Conservation (phyloP, 2,329 filamentous ascomycete species). For the Nemania abortiva region DNA sequence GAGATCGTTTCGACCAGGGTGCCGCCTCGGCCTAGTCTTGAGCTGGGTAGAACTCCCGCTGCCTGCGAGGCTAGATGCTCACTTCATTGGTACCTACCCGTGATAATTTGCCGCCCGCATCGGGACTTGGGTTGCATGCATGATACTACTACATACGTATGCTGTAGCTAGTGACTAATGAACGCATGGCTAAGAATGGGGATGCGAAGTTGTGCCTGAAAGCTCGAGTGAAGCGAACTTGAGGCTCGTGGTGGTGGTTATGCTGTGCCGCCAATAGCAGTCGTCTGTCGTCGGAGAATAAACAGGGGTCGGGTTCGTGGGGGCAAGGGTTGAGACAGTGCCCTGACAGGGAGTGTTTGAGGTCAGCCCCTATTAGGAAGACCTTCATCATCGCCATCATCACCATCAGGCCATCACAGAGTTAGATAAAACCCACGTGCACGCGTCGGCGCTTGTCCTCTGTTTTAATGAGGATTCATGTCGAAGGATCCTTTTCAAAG, state of each 20-base stretch:
- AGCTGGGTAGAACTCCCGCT: background rate
- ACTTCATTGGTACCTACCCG: background rate
- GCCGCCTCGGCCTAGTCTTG: background rate
- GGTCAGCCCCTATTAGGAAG: constrained; percentile 20
- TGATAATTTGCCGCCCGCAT: background rate
- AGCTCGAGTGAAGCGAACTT: constrained; percentile 18
- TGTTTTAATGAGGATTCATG: background rate
- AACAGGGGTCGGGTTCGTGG: constrained; percentile 7
- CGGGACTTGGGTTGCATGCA: background rate
- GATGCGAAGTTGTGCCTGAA: background rate
- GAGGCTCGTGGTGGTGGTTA: constrained; percentile 13
- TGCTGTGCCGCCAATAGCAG: background rate
- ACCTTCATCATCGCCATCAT: background rate
- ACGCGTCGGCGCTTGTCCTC: constrained; percentile 21
- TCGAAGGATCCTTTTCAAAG: background rate
- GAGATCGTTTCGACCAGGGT: constrained; percentile 39
- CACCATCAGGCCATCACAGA: constrained; percentile 21
- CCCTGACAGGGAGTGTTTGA: constrained; percentile 39
- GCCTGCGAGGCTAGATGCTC: background rate
- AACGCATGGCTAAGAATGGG: background rate
- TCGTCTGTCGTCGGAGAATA: background rate
- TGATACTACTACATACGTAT: constrained; percentile 14
- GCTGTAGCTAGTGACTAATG: constrained; percentile 13
- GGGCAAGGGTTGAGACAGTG: constrained; percentile 36
- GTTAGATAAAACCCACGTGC: constrained; percentile 20